Conservation (phyloP, 129 eudicot genomes). For the Apium graveolens region DNA sequence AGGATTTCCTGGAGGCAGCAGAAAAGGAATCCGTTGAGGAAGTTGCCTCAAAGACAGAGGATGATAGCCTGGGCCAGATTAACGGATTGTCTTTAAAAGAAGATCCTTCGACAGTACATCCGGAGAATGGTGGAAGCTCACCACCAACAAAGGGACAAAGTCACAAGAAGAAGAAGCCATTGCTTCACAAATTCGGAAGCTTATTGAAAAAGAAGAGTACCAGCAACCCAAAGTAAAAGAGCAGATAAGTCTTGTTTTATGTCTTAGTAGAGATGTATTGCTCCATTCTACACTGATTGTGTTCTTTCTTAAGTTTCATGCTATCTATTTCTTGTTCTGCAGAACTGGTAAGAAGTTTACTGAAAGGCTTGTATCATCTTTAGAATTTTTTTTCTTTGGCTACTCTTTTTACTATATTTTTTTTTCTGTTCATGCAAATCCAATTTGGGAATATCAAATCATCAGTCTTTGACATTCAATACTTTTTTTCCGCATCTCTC, state of each 20-base stretch:
- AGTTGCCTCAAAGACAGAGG: conserved; percentile 58
- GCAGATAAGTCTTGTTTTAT: conserved; percentile 1
- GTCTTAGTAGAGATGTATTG: conserved; percentile 29
- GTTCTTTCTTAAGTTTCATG: conserved; percentile 15
- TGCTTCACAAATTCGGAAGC: conserved; percentile 78
- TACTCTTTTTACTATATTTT: conserved; percentile 13
- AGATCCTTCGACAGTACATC: conserved; percentile 20
- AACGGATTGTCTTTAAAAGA: conserved; percentile 35
- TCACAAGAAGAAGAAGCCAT: conserved; percentile 89
- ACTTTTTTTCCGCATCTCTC: neutral
- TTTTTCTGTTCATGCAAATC: conserved; percentile 18
- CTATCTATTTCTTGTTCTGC: conserved; percentile 20
- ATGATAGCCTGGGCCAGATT: conserved; percentile 47
- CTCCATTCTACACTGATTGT: conserved; percentile 20
- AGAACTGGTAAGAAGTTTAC: conserved; percentile 26
- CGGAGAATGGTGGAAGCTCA: conserved; percentile 46
- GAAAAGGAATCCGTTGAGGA: conserved; percentile 72
- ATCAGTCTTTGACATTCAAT: neutral
- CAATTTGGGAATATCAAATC: conserved; percentile 10
- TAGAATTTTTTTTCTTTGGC: conserved; percentile 25
- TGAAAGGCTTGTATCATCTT: conserved; percentile 35
- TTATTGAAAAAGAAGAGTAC: conserved; percentile 73
- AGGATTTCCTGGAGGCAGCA: conserved; percentile 52
- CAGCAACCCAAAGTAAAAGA: conserved; percentile 40
- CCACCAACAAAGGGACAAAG: conserved; percentile 51